A percentile compares a stretch with the other conserved stretches of the same genome.
These are phyloP conservation scores for Aphanocladium album DNA, from an alignment of 2,329 filamentous ascomycete species.

Conservation along the genomic window DNA sequence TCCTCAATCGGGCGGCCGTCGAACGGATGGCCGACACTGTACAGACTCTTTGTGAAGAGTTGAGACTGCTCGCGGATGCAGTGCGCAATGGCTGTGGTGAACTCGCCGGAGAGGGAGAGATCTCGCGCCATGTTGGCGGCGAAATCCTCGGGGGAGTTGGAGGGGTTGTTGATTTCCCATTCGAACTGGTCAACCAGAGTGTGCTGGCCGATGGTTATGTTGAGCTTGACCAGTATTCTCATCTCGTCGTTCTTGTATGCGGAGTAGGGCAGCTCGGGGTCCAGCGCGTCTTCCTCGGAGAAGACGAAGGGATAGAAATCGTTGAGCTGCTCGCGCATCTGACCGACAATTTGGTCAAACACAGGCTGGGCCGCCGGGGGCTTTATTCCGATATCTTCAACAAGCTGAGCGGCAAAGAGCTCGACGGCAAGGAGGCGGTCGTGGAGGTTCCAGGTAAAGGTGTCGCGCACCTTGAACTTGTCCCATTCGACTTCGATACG, in stretches of 20 bases:
- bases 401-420: slow-evolving; percentile 79
- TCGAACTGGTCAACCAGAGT: slow-evolving; percentile 96
- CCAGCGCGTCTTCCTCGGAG: slow-evolving; percentile 83
- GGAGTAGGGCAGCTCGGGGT: slow-evolving; percentile 82
- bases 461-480: slow-evolving; percentile 91
- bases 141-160: slow-evolving; percentile 93
- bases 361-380: slow-evolving; percentile 62
- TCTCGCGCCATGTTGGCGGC: slow-evolving; percentile 84
- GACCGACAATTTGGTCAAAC: slow-evolving; percentile 55
- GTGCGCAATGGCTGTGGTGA: slow-evolving; percentile 94
- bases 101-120: slow-evolving; percentile 87
- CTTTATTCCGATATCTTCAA: slow-evolving; percentile 84
- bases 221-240: slow-evolving; percentile 91
- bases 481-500: slow-evolving; percentile 92
- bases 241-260: slow-evolving; percentile 99
- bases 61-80: slow-evolving; percentile 95
- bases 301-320: slow-evolving; percentile 93
- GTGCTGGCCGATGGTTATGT: slow-evolving; percentile 93
- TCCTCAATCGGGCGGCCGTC: slow-evolving; percentile 92
- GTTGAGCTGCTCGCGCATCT: slow-evolving; percentile 82
- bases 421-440: slow-evolving; percentile 77
- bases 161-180: slow-evolving; percentile 95
- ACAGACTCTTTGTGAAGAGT: slow-evolving; percentile 87
- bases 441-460: slow-evolving; percentile 97
- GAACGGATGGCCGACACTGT: slow-evolving; percentile 89